A percentile compares a stretch with the other conserved stretches of the same genome.
Conservation (phyloP, 495 filamentous ascomycete species). For the Bathelium albidoporum region DNA sequence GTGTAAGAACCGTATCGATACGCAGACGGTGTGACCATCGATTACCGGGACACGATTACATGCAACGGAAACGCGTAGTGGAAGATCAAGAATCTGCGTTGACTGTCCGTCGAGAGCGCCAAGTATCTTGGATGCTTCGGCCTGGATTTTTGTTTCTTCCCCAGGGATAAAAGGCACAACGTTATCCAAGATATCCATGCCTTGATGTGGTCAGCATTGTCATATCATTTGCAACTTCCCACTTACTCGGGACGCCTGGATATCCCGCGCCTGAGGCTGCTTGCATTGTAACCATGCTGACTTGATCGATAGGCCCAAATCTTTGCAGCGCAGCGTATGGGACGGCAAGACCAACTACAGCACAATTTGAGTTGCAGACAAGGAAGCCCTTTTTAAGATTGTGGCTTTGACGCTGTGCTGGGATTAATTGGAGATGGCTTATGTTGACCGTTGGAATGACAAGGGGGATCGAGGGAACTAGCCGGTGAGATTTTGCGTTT, state of each 20-base stretch:
- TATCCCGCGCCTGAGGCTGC: constrained; percentile 32
- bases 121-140: constrained; percentile 31
- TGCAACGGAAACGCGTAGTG: constrained; percentile 24
- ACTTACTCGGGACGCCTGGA: constrained; percentile 30
- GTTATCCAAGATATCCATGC: constrained; percentile 35
- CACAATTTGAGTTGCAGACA: constrained; percentile 33
- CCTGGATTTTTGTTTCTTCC: constrained; percentile 30
- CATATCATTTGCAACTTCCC: no score
- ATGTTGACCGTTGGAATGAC: constrained; percentile 32
- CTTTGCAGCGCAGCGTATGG: constrained; percentile 30
- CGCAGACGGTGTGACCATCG: constrained; percentile 32
- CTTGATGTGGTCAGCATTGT: no score
- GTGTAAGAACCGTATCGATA: constrained; percentile 28
- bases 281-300: constrained; percentile 31
- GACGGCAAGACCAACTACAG: constrained; percentile 31
- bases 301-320: constrained; percentile 28
- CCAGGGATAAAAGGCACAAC: constrained; percentile 31
- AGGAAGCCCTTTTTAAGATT: constrained; percentile 30
- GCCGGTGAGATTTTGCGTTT: constrained; percentile 32
- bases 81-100: constrained; percentile 26
- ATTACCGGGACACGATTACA: constrained; percentile 32
- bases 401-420: constrained; percentile 25
- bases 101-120: constrained; percentile 23
- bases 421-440: constrained; percentile 24
- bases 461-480: constrained; percentile 29